A percentile compares a stretch with the other conserved stretches of the same genome.
Conservation (phyloP, 2,329 filamentous ascomycete species). For the Rhynchosporium agropyri region DNA sequence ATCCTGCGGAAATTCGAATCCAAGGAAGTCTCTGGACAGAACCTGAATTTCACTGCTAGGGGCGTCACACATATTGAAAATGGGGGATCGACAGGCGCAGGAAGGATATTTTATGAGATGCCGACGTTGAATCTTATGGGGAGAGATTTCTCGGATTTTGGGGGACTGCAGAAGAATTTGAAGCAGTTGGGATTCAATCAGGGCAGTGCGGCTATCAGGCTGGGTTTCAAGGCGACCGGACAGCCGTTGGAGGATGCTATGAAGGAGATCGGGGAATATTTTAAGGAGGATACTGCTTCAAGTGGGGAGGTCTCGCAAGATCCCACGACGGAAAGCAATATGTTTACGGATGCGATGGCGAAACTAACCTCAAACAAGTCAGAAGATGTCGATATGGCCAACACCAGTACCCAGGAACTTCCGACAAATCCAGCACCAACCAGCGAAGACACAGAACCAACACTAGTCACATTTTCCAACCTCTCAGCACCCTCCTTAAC, state of each 20-base stretch:
- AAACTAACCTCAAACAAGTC: slow-evolving; percentile 25
- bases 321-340: slow-evolving; percentile 18
- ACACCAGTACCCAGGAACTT: slow-evolving; percentile 9
- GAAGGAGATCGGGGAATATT: slow-evolving; percentile 76
- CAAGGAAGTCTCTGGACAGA: slow-evolving; percentile 52
- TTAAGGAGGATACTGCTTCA: slow-evolving; percentile 48
- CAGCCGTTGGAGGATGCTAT: slow-evolving; percentile 84
- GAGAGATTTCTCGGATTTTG: slow-evolving; percentile 73
- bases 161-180: slow-evolving; percentile 85
- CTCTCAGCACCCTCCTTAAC: slow-evolving; percentile 18
- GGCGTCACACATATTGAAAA: slow-evolving; percentile 66
- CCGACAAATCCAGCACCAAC: slow-evolving; percentile 16
- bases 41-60: slow-evolving; percentile 81
- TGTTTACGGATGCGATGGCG: slow-evolving; percentile 29
- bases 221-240: slow-evolving; percentile 76
- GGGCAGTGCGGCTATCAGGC: slow-evolving; percentile 76
- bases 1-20: slow-evolving; percentile 89
- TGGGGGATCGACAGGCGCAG: slow-evolving; percentile 55
- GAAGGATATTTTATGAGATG: slow-evolving; percentile 84
- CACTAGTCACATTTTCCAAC: slow-evolving; percentile 22
- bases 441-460: slow-evolving; percentile 16
- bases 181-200: slow-evolving; percentile 85
- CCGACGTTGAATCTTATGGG: slow-evolving; percentile 85
- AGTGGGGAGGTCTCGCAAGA: slow-evolving; percentile 28
- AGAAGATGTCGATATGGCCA: slow-evolving; percentile 22